phyloP scores from a whole-genome alignment of 1,284 basidiomycete genomes.

The Neotropicomus parvogracilis region DNA sequence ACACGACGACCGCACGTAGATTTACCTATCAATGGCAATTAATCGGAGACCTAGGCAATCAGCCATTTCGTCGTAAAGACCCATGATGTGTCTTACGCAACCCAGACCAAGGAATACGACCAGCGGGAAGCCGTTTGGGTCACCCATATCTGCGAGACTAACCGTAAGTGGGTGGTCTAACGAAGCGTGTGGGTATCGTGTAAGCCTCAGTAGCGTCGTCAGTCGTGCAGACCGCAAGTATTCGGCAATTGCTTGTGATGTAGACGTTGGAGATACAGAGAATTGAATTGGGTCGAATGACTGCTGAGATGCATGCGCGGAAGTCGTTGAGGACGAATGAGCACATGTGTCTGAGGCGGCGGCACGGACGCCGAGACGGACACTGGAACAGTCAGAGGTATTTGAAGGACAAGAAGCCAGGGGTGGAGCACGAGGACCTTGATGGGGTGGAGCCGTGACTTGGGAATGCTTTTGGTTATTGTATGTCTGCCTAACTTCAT shows the following conservation, averaged over 20 bases:
- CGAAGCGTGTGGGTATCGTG: conserved; percentile 74
- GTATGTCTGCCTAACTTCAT: conserved; percentile 69
- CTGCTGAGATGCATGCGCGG: conserved; percentile 41
- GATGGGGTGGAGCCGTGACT: conserved; percentile 33
- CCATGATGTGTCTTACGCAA: conserved; percentile 91
- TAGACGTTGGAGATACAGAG: conserved; percentile 42
- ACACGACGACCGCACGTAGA: conserved; percentile 6
- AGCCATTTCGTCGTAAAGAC: conserved; percentile 95
- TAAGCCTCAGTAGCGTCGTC: conserved; percentile 78
- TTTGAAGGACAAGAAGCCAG: conserved; percentile 26
- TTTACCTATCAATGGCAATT: conserved; percentile 90
- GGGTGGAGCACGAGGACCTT: conserved; percentile 24
- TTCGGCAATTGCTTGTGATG: conserved; percentile 71
- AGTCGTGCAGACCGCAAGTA: conserved; percentile 83
- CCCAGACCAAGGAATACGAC: conserved; percentile 91
- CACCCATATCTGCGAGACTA: conserved; percentile 89
- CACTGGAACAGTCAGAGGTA: conserved; percentile 29
- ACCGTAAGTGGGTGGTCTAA: conserved; percentile 73
- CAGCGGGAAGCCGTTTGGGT: conserved; percentile 77
- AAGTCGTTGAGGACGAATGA: conserved; percentile 41
- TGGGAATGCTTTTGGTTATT: conserved; percentile 53
- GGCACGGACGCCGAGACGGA: conserved; percentile 18
- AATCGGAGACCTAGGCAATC: conserved; percentile 80
- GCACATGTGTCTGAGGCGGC: conserved; percentile 19
- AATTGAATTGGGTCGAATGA: conserved; percentile 46